Conservation (phyloP, 768 basidiomycete genomes). For the Mycena epipterygia region DNA sequence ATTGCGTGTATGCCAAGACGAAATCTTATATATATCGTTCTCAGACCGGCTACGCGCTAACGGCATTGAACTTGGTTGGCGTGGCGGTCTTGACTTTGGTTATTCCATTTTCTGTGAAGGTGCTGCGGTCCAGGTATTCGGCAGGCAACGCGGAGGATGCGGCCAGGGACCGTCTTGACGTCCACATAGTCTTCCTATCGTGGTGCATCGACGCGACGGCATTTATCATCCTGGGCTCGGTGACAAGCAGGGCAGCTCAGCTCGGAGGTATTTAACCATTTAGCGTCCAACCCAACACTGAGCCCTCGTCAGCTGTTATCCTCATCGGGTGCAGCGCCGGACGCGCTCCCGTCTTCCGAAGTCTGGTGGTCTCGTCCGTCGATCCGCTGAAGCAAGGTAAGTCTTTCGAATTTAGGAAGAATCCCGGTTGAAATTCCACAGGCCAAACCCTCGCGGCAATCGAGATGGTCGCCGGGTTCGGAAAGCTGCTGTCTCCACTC, state of each 20-base stretch:
- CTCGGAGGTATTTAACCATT: not conserved
- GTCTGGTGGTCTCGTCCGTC: slow-evolving; percentile 20
- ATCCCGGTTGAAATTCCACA: not conserved
- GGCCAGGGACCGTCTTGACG: not conserved
- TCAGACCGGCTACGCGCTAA: slow-evolving; percentile 22
- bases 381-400: slow-evolving; percentile 18
- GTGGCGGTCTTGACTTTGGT: not conserved
- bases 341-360: slow-evolving; percentile 26
- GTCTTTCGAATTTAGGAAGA: too few species aligned
- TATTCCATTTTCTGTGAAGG: not conserved
- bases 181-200: slow-evolving; percentile 13
- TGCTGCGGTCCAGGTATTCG: slow-evolving; percentile 1
- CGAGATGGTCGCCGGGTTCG: slow-evolving; percentile 26
- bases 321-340: slow-evolving; percentile 23
- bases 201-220: slow-evolving; percentile 14
- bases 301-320: slow-evolving; percentile 2
- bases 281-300: not conserved
- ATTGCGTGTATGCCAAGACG: not conserved
- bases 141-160: not conserved
- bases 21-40: not conserved
- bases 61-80: slow-evolving; percentile 13
- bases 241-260: slow-evolving; percentile 6
- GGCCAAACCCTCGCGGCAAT: slow-evolving; percentile 29
- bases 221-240: slow-evolving; percentile 13
- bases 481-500: slow-evolving; percentile 25